Evolutionary conservation across 148 eudicot genomes (phyloP).

Genomic region (Camellia sinensis): DNA sequence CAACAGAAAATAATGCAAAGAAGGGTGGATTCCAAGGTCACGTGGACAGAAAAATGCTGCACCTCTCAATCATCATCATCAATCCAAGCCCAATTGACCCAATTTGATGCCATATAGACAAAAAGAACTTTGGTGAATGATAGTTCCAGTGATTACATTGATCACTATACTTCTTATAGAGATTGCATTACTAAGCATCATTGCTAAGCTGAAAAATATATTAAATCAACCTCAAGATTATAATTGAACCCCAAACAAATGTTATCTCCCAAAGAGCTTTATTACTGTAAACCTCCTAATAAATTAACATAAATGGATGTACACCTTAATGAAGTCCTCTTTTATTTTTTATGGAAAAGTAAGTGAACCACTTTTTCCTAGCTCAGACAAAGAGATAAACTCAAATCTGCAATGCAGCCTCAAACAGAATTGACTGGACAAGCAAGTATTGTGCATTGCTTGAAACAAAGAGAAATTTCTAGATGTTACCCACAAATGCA

Average conservation of each 20-base stretch:
- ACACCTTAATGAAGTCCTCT: background rate
- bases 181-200: background rate
- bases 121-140: background rate
- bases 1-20: background rate
- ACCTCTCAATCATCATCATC: background rate
- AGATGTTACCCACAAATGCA: background rate
- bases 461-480: background rate
- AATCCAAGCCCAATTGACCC: background rate
- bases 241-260: background rate
- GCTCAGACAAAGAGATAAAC: background rate
- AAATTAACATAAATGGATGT: background rate
- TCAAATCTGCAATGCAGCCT: background rate
- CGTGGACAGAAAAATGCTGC: background rate
- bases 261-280: background rate
- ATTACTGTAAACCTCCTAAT: background rate
- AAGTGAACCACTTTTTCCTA: background rate
- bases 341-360: background rate
- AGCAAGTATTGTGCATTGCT: background rate
- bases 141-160: background rate
- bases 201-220: background rate
- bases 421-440: background rate
- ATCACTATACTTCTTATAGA: background rate
- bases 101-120: background rate
- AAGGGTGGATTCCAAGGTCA: background rate
- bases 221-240: background rate